Percentiles rank a stretch among this genome's conserved stretches.
These are phyloP conservation scores for Monilinia fructigena DNA, from an alignment of 2,329 filamentous ascomycete species.

Conservation along the genomic window DNA sequence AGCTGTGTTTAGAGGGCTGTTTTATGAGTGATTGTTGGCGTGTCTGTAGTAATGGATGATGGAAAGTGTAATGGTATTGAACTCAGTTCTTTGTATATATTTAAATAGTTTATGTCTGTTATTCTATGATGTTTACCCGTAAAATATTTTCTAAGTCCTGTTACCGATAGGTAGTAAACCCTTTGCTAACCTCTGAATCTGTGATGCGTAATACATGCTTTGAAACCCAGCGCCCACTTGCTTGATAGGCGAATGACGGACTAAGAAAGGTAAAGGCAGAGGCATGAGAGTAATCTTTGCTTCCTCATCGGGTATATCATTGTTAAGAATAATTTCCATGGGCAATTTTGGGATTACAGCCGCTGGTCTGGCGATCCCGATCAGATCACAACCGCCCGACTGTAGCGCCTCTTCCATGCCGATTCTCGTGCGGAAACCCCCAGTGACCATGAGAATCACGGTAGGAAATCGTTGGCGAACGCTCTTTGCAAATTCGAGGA, in stretches of 20 bases:
- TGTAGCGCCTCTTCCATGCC: slow-evolving; percentile 51
- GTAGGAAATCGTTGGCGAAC: slow-evolving; percentile 48
- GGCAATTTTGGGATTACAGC: slow-evolving; percentile 47
- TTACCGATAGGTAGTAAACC: background rate
- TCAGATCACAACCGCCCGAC: slow-evolving; percentile 49
- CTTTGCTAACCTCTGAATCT: slow-evolving; percentile 38
- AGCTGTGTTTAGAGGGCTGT: slow-evolving; percentile 29
- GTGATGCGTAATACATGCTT: slow-evolving; percentile 34
- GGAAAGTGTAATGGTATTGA: background rate
- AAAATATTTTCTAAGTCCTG: background rate
- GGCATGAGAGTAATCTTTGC: slow-evolving; percentile 25
- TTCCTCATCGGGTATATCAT: slow-evolving; percentile 33
- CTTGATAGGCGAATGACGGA: slow-evolving; percentile 24
- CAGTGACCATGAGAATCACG: slow-evolving; percentile 57
- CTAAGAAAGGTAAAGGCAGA: slow-evolving; percentile 19
- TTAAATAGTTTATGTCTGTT: background rate
- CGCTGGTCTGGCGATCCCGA: slow-evolving; percentile 50
- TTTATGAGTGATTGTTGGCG: background rate
- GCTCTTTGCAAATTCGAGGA: slow-evolving; percentile 61
- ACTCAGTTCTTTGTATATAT: background rate
- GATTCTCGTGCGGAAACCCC: slow-evolving; percentile 57
- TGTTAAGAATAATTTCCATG: slow-evolving; percentile 41
- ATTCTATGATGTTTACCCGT: background rate
- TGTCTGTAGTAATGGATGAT: background rate
- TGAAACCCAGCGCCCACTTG: slow-evolving; percentile 27